Conservation (phyloP, 2,329 filamentous ascomycete species). For the Curvularia spicifera region DNA sequence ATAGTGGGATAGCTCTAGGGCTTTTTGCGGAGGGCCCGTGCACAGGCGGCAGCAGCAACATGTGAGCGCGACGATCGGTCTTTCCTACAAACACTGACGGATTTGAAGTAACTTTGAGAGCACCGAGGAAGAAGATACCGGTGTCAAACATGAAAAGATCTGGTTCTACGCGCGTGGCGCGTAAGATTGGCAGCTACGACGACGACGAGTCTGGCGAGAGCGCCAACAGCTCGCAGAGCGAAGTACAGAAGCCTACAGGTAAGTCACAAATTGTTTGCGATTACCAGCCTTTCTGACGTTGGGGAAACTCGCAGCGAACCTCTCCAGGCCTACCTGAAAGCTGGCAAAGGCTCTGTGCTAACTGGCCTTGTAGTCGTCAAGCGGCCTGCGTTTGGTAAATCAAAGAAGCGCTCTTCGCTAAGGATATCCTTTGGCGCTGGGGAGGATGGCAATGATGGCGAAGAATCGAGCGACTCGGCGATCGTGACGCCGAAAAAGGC, state of each 20-base stretch:
- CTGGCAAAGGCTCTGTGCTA: constrained; percentile 51
- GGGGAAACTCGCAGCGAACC: constrained; percentile 18
- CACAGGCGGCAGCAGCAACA: constrained; percentile 16
- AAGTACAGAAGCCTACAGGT: constrained; percentile 51
- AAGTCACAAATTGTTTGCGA: constrained; percentile 35
- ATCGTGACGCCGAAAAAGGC: constrained; percentile 68
- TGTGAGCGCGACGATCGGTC: constrained; percentile 19
- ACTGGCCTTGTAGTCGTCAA: constrained; percentile 59
- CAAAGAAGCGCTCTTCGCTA: constrained; percentile 74
- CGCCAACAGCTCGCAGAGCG: constrained; percentile 40
- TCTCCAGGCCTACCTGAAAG: constrained; percentile 14
- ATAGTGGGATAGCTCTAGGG: constrained; percentile 32
- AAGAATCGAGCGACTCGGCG: constrained; percentile 57
- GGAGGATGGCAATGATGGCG: constrained; percentile 60
- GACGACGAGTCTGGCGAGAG: constrained; percentile 52
- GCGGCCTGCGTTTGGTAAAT: constrained; percentile 58
- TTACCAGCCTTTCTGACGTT: constrained; percentile 34
- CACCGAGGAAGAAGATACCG: not conserved
- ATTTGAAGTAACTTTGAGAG: not conserved
- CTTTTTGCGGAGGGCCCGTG: constrained; percentile 27
- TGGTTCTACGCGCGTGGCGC: constrained; percentile 69
- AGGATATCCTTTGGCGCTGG: constrained; percentile 78
- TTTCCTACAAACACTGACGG: not conserved
- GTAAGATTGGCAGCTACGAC: constrained; percentile 77
- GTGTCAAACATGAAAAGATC: constrained; percentile 60